These are phyloP conservation scores for Raddia distichophylla DNA, from an alignment of 176 grass and related monocot genomes.

Conservation along the genomic window DNA sequence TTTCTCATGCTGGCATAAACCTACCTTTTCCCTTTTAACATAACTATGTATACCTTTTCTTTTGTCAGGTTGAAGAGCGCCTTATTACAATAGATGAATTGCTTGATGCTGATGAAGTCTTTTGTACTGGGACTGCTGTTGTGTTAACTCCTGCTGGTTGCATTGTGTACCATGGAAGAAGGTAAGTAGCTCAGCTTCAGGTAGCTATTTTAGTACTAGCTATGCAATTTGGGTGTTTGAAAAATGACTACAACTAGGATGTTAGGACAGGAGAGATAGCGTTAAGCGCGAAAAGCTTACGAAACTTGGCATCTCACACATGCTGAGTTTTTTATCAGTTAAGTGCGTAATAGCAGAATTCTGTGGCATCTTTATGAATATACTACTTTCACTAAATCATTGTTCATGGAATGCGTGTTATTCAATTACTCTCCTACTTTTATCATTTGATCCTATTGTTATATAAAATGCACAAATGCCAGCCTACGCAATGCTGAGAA, in stretches of 20 bases:
- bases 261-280: neutral
- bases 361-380: neutral
- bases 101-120: conserved; percentile 84
- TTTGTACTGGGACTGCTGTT: conserved; percentile 92
- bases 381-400: conserved; percentile 21
- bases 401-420: neutral
- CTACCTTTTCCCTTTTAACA: neutral
- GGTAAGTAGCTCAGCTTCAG: conserved; percentile 36
- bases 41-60: neutral
- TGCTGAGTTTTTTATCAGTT: neutral
- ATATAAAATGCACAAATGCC: neutral
- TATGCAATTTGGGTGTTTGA: neutral
- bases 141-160: conserved; percentile 80
- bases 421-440: neutral
- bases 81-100: conserved; percentile 70
- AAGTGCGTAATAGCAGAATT: neutral
- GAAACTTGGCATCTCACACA: neutral
- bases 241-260: neutral
- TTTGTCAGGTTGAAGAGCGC: conserved; percentile 68
- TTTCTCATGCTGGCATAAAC: neutral
- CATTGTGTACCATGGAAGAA: conserved; percentile 71
- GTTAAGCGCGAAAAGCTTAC: neutral
- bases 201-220: neutral
- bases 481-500: neutral
- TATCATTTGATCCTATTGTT: neutral